Evolutionary conservation across 1,139 yeast genomes (phyloP).

Genomic region (Geotrichum aggregatum): DNA sequence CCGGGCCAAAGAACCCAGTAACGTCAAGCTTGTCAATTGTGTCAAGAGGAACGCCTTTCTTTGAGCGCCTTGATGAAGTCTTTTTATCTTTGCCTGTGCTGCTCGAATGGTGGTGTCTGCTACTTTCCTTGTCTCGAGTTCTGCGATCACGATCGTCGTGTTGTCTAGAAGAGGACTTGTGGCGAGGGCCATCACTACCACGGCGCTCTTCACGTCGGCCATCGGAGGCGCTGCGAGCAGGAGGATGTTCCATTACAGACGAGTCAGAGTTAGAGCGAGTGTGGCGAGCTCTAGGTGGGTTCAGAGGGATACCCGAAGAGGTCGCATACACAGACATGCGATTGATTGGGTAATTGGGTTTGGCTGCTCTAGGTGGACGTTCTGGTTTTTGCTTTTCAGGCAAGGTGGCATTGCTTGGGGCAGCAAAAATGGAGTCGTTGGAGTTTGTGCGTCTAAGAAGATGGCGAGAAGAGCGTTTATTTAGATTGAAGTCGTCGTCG

Average conservation of each 20-base stretch:
- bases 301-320: not conserved
- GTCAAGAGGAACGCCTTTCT: conserved; percentile 54
- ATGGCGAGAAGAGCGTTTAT: conserved; percentile 9
- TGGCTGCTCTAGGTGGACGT: conserved; percentile 10
- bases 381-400: conserved; percentile 6
- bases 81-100: conserved; percentile 10
- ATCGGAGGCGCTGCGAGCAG: conserved; percentile 14
- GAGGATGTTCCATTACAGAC: conserved; percentile 28
- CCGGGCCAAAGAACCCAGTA: conserved; percentile 87
- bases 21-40: conserved; percentile 93
- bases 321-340: conserved; percentile 8
- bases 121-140: conserved; percentile 5
- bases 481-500: not conserved
- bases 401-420: conserved; percentile 8
- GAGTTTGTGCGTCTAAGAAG: conserved; percentile 17
- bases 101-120: conserved; percentile 7
- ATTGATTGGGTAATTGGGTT: conserved; percentile 2
- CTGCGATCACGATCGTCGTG: conserved; percentile 13
- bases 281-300: conserved; percentile 14
- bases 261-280: conserved; percentile 32
- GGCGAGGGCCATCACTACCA: conserved; percentile 5
- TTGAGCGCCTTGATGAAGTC: conserved; percentile 31
- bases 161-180: conserved; percentile 5
- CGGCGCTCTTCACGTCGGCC: conserved; percentile 16
- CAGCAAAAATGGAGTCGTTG: conserved; percentile 19